phyloP scores from a whole-genome alignment of 2,329 filamentous ascomycete genomes.

The Setomelanomma holmii region DNA sequence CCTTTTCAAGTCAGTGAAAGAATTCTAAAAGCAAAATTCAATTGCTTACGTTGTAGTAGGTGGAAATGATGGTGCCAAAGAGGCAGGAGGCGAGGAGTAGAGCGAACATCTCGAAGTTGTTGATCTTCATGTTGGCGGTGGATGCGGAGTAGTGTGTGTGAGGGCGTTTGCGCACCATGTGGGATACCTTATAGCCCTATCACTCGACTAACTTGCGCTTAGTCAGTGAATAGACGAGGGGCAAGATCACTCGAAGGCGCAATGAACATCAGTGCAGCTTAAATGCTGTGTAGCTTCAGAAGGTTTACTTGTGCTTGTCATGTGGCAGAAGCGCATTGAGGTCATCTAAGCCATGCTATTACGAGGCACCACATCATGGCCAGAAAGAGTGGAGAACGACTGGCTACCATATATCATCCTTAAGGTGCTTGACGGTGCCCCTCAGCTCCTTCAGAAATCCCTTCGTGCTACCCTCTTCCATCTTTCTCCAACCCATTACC shows the following conservation, averaged over 20 bases:
- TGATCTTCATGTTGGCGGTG: slow-evolving; percentile 11
- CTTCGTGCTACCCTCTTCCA: no score
- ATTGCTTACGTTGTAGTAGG: slow-evolving; percentile 9
- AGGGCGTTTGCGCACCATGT: neutral
- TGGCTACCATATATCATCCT: no score
- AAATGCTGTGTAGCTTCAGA: no score
- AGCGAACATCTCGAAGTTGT: slow-evolving; percentile 12
- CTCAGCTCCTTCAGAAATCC: no score
- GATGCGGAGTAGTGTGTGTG: neutral
- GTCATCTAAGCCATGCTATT: no score
- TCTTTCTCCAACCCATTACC: no score
- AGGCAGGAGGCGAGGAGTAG: slow-evolving; percentile 16
- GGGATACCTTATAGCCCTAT: neutral
- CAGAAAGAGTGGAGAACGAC: no score
- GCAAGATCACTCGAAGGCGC: neutral
- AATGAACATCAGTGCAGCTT: no score
- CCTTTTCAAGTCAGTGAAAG: neutral
- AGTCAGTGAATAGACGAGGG: neutral
- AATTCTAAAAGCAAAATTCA: neutral
- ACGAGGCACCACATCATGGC: no score
- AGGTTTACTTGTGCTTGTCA: no score
- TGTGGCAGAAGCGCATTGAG: no score
- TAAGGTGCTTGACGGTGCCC: no score
- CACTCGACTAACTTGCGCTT: neutral
- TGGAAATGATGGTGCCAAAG: slow-evolving; percentile 6